These are phyloP conservation scores for Leccinum variicolor DNA, from an alignment of 768 basidiomycete genomes.

Conservation along the genomic window DNA sequence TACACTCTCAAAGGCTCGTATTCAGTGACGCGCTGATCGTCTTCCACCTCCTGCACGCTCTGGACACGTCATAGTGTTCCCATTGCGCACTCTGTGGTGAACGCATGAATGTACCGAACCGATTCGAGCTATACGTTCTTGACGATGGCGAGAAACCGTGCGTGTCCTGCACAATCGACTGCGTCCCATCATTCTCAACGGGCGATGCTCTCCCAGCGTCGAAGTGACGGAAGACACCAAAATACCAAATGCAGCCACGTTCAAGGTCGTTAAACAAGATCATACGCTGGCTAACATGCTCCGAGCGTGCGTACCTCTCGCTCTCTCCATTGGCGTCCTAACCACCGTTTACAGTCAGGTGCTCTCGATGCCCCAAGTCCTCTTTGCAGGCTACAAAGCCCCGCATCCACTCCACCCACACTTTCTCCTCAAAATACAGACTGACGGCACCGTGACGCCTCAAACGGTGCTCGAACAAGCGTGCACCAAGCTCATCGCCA, in stretches of 20 bases:
- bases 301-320: conserved; percentile 63
- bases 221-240: conserved; percentile 94
- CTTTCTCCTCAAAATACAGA: conserved; percentile 94
- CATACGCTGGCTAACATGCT: conserved; percentile 97
- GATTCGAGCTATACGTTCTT: conserved; percentile 87
- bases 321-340: not conserved
- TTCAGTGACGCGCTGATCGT: conserved; percentile 8
- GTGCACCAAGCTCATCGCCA: conserved; percentile 75
- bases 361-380: conserved; percentile 78
- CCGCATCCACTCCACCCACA: conserved; percentile 95
- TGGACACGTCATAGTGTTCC: not conserved
- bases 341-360: conserved; percentile 63
- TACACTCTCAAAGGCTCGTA: not conserved
- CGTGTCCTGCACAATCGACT: conserved; percentile 35
- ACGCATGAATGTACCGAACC: conserved; percentile 89
- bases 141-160: conserved; percentile 94
- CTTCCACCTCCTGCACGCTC: not conserved
- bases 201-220: conserved; percentile 51
- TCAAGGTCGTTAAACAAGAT: conserved; percentile 94
- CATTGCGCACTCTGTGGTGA: not conserved
- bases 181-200: not conserved
- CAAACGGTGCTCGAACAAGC: conserved; percentile 80
- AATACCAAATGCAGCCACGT: conserved; percentile 94
- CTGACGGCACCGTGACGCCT: conserved; percentile 83
- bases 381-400: conserved; percentile 97